These are phyloP conservation scores for Mycena kentingensis DNA, from an alignment of 768 basidiomycete genomes.

Conservation along the genomic window DNA sequence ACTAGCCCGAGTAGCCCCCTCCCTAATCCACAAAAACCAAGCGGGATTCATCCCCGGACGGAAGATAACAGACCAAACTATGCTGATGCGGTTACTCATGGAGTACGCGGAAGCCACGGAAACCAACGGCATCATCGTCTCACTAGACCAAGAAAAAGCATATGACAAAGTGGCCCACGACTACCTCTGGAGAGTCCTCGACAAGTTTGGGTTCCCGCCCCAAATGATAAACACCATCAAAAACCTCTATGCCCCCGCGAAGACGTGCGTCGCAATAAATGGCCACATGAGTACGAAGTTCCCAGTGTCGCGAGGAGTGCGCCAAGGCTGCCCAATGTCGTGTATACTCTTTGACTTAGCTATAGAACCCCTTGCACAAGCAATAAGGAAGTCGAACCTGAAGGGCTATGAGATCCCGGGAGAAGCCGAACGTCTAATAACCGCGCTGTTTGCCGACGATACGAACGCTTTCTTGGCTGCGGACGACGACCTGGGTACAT, in stretches of 20 bases:
- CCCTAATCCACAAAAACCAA: neutral
- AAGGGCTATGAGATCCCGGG: slow-evolving; percentile 27
- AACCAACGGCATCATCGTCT: slow-evolving; percentile 4
- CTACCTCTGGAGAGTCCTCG: slow-evolving; percentile 5
- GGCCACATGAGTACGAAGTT: slow-evolving; percentile 13
- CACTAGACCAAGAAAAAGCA: neutral
- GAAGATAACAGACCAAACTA: slow-evolving; percentile 25
- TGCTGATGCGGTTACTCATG: slow-evolving; percentile 15
- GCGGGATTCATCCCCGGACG: slow-evolving; percentile 25
- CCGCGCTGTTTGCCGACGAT: slow-evolving; percentile 40
- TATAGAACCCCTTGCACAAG: slow-evolving; percentile 40
- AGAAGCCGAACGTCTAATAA: slow-evolving; percentile 25
- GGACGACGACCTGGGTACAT: too few relatives aligned
- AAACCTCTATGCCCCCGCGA: slow-evolving; percentile 14
- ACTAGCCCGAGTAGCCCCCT: neutral
- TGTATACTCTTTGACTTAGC: slow-evolving; percentile 42
- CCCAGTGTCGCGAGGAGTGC: slow-evolving; percentile 10
- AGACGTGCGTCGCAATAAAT: slow-evolving; percentile 11
- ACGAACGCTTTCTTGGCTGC: too few relatives aligned
- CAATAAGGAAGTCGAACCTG: slow-evolving; percentile 31
- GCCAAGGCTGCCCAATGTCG: slow-evolving; percentile 39
- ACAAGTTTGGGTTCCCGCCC: neutral
- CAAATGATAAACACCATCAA: slow-evolving; percentile 14
- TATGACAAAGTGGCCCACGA: slow-evolving; percentile 23
- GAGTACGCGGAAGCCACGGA: slow-evolving; percentile 1